Percentiles rank a stretch among this genome's conserved stretches.
These are phyloP conservation scores for Radiomyces spectabilis DNA, from an alignment of 192 early-diverging fungal species.

Conservation along the genomic window DNA sequence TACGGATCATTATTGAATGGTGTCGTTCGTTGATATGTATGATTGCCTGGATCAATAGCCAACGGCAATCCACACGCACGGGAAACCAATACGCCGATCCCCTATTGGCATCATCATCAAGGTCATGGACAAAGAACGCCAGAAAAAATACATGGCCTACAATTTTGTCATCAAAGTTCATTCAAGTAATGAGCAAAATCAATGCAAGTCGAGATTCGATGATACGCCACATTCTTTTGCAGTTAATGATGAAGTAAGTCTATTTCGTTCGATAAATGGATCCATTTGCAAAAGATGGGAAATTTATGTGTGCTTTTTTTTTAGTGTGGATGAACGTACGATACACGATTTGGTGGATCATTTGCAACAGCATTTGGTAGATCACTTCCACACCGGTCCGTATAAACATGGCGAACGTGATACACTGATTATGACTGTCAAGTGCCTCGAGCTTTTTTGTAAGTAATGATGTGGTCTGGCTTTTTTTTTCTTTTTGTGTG, in stretches of 20 bases:
- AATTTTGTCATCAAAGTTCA: neutral
- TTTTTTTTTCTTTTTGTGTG: neutral
- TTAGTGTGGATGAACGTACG: neutral
- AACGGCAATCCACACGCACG: too few relatives aligned
- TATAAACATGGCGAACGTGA: conserved; percentile 24
- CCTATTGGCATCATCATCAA: neutral
- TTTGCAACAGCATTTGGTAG: conserved; percentile 17
- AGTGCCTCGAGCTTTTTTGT: conserved; percentile 17
- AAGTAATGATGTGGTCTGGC: neutral
- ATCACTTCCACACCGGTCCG: conserved; percentile 29
- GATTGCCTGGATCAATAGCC: conserved; percentile 6
- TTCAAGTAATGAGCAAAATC: neutral
- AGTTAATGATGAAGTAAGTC: too few relatives aligned
- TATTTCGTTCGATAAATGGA: too few relatives aligned
- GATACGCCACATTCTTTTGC: too few relatives aligned
- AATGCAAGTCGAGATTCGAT: too few relatives aligned
- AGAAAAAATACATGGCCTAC: neutral
- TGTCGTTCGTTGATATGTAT: neutral
- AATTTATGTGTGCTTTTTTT: neutral
- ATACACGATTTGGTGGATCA: conserved; percentile 9
- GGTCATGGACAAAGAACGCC: neutral
- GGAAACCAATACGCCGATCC: too few relatives aligned
- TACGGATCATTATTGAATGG: too few relatives aligned
- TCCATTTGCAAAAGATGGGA: neutral
- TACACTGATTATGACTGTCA: conserved; percentile 15